Evolutionary conservation across 257 asterid species (phyloP), one percentile per base, ranked within the genome.

Genomic region (Mentha longifolia): DNA sequence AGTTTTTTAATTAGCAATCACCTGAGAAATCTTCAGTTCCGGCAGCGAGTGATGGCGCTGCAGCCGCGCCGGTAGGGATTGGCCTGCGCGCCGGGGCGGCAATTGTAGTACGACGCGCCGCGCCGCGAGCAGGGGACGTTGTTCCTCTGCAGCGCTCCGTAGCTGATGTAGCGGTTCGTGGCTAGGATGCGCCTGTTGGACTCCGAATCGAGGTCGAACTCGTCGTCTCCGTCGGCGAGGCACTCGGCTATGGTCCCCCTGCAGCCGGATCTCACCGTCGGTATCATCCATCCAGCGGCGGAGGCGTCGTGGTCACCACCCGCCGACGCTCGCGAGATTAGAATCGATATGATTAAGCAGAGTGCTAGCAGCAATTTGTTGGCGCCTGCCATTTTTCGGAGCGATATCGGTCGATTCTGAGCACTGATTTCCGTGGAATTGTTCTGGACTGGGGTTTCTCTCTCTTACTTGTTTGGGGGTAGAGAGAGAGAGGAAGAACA

Each of bases 31-130:
- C 7, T 74, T 80, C 81, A 93, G 80, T 84, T 55, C 78, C 98
- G 77, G 92, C 98, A 94, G 1, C 96, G 92, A 33, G 98, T 91
- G 82, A 94, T 86, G 75, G 90, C 88, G 77, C 85, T 86, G 89
- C 98, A 94, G 14, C 97, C 96, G 66, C 98, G 98, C 45, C 61
- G 0, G 85, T 94, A 94, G 9, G 98, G 96, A 57, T 94, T 94
- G 11, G 92, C 96, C 61, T 74, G 89, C 5, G 95, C 97, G 35
- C 98, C 96, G 4, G 97, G 95, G 7, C 91, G 88, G 87, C 98
- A 93, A 85, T 93, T 93, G 80, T 93, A 93, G 84, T 91, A 91
- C 5, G 98, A 94, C 9, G 91, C 92, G 52, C 98, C 98, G 62
- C 97, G 96, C 19, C 96, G 82, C 6, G 98, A 94, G 87, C 98